Percentiles rank a stretch among this genome's conserved stretches.
Evolutionary conservation across 331 rosid genomes (phyloP).

Genomic region (Dryas integrifolia): DNA sequence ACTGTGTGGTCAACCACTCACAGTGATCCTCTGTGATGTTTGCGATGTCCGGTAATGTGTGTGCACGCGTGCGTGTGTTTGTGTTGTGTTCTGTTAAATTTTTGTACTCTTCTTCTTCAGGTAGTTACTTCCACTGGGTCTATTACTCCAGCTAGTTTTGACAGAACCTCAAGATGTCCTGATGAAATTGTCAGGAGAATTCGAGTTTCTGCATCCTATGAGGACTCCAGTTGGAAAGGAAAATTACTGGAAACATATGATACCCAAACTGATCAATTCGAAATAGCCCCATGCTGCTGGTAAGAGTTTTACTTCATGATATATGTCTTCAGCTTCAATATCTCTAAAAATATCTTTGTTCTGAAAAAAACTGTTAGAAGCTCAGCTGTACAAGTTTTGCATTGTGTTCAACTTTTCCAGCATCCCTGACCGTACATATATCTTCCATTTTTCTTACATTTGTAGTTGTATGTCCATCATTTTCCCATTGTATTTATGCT

Average conservation of each 20-base stretch:
- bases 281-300: conserved; percentile 79
- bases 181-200: conserved; percentile 85
- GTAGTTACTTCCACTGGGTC: conserved; percentile 62
- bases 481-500: conserved; percentile 20
- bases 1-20: too few species aligned
- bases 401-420: background rate
- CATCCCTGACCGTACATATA: background rate
- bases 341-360: conserved; percentile 6
- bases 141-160: conserved; percentile 64
- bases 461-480: background rate
- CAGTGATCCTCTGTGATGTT: background rate
- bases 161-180: conserved; percentile 72
- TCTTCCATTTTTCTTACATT: background rate
- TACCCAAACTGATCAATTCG: conserved; percentile 55
- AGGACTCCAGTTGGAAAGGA: conserved; percentile 57
- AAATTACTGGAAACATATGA: conserved; percentile 83
- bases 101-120: conserved; percentile 38
- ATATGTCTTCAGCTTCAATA: conserved; percentile 24
- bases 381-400: background rate
- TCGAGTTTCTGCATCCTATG: conserved; percentile 55
- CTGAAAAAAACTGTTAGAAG: background rate
- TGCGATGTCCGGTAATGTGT: background rate
- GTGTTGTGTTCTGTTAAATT: too few species aligned
- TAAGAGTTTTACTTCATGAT: conserved; percentile 28
- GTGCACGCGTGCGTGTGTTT: background rate